Evolutionary conservation across 2,329 filamentous ascomycete species (phyloP).

Genomic region (Colletotrichum navitas): DNA sequence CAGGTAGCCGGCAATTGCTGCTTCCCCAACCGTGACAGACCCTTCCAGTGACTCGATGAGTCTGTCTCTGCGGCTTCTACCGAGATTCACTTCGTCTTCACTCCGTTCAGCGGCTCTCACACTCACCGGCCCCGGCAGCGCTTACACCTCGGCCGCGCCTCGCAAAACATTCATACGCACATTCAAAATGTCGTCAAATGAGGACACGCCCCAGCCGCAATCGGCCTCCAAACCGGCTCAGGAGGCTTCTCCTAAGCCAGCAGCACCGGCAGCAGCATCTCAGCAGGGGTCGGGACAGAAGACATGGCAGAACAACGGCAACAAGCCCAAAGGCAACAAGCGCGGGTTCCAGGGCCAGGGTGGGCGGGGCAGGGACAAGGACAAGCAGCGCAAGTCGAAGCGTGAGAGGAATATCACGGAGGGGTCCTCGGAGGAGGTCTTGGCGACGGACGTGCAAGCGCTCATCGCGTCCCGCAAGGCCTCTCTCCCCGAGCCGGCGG

Average conservation of each 20-base stretch:
- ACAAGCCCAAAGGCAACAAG: conserved; percentile 41
- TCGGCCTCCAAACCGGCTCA: conserved; percentile 11
- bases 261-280: conserved; percentile 1
- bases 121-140: conserved; percentile 11
- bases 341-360: conserved; percentile 41
- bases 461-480: conserved; percentile 61
- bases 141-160: background rate
- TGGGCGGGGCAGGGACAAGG: conserved; percentile 47
- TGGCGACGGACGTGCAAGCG: conserved; percentile 72
- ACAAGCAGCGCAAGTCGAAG: conserved; percentile 66
- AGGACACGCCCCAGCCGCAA: conserved; percentile 12
- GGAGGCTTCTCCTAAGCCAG: conserved; percentile 22
- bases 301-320: conserved; percentile 30
- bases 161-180: conserved; percentile 1
- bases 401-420: conserved; percentile 71
- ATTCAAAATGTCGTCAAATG: conserved; percentile 24
- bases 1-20: background rate
- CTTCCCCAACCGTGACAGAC: background rate
- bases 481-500: conserved; percentile 44
- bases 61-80: conserved; percentile 35
- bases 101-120: conserved; percentile 23
- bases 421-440: conserved; percentile 75
- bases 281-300: conserved; percentile 21
- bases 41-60: conserved; percentile 17
- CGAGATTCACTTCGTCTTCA: conserved; percentile 39